A percentile compares a stretch with the other conserved stretches of the same genome.
Conservation (phyloP, 225 moss, liverwort and hornwort species). For the Pleurozium schreberi region DNA sequence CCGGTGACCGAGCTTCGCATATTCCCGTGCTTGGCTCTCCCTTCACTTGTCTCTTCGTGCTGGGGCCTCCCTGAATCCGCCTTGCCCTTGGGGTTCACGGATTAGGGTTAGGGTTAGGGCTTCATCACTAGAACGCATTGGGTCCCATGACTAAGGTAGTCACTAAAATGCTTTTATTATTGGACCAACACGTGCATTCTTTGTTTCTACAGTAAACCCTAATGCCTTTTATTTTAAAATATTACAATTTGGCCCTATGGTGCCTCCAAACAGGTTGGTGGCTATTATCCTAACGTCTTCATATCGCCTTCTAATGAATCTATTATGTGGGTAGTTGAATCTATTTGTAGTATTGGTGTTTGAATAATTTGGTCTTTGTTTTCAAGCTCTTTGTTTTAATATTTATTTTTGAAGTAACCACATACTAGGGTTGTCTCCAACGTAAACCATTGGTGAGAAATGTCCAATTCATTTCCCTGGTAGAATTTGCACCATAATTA, state of each 20-base stretch:
- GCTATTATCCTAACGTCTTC: fast-evolving
- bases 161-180: too few species aligned
- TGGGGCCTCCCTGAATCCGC: neutral
- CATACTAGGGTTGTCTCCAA: neutral
- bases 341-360: neutral
- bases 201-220: too few species aligned
- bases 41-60: neutral
- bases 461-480: fast-evolving
- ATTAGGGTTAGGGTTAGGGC: neutral
- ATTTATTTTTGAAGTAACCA: neutral
- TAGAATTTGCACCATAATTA: fast-evolving
- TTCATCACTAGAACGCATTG: neutral
- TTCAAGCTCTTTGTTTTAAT: neutral
- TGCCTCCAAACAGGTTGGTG: neutral
- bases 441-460: fast-evolving
- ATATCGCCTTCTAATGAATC: neutral
- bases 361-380: neutral
- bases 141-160: too few species aligned
- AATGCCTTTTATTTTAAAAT: neutral
- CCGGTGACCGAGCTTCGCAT: neutral
- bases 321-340: neutral
- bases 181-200: too few species aligned
- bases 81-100: too few species aligned
- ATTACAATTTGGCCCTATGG: fast-evolving
- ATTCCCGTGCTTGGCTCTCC: neutral